Base-by-base conservation (phyloP, 148 eudicot species). In the Cornus controversa region DNA sequence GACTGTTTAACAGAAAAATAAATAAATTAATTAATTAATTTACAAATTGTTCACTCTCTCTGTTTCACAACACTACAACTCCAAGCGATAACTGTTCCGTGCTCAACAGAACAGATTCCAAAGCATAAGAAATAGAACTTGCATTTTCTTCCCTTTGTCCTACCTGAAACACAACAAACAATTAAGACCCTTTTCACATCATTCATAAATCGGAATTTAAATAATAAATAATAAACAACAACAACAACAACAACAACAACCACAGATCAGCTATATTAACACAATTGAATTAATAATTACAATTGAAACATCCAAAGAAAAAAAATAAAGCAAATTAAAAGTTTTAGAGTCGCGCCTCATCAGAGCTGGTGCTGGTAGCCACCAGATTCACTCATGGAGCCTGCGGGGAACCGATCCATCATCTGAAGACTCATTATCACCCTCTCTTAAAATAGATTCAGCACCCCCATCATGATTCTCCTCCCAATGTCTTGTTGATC, bases 401-500 rank as follows among this genome's bases (percentile, higher is more conserved):
- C 84, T 80, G 84, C 86, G 77, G 67, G 83, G 65, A 47, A 79
- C 81, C 7, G 82, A 74, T 20, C 81, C 92, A 9, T 86, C 87
- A 70, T 90, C 94, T 1, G 93, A 86, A 67, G 83, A 75, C 75
- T 86, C 98, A 58, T 84, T 74, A 67, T 81, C 86, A 69, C 78
- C 84, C 23, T 85, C 94, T 69, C 89, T 81, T 2, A 90, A 72
- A 45, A 66, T 67, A 13, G 91, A 72, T n/a, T 74, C 83, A 15
- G 78, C 70, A n/a, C 84, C 96, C 36, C 76, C 83, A 23, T 91
- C 97, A 78, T 78, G 75, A 66, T 83, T 87, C 81, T 91, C 96
- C 20, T 93, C 97, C 98, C 94, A 89, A 26, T 78, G 84, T 79
- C 96, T 85, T 37, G 83, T 83, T 7, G 90, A 82, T 76, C 94